Evolutionary conservation across 1,284 basidiomycete species (phyloP).

Genomic region (Fomitiporia mediterranea): DNA sequence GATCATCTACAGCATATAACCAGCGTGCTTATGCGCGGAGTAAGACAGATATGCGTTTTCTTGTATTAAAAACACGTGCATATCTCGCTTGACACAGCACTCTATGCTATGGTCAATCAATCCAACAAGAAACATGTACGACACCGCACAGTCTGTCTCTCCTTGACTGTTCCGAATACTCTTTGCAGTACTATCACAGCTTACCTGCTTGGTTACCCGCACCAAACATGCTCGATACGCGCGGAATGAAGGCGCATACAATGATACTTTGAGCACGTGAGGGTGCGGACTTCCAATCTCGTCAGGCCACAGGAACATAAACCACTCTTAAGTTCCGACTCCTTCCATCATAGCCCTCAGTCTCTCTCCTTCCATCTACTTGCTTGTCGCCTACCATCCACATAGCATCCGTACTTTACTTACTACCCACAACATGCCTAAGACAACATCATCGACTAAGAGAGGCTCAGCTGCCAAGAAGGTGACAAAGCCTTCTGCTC

Average conservation of each 20-base stretch:
- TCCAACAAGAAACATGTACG: too few species aligned
- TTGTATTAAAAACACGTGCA: not conserved
- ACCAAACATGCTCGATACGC: not conserved
- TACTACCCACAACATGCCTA: slow-evolving; percentile 32
- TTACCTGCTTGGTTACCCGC: not conserved
- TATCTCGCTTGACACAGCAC: not conserved
- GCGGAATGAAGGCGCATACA: slow-evolving; percentile 6
- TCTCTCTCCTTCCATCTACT: not conserved
- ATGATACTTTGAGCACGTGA: slow-evolving; percentile 5
- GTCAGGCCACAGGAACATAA: slow-evolving; percentile 3
- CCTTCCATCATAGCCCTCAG: not conserved
- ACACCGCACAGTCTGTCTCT: too few species aligned
- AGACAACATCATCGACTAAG: slow-evolving; percentile 30
- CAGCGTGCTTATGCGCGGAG: too few species aligned
- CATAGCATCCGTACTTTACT: not conserved
- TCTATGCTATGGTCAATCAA: too few species aligned
- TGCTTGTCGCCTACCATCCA: not conserved
- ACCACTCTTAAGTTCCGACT: slow-evolving; percentile 15
- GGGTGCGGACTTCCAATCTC: slow-evolving; percentile 19
- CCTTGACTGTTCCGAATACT: too few species aligned
- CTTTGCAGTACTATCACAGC: not conserved
- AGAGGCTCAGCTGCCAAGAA: slow-evolving; percentile 21
- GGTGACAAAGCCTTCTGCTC: slow-evolving; percentile 24
- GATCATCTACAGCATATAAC: too few species aligned
- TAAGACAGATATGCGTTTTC: not conserved